These are phyloP conservation scores for Paramecium sonneborni DNA, from an alignment of 73 alveolate species.

Conservation along the genomic window DNA sequence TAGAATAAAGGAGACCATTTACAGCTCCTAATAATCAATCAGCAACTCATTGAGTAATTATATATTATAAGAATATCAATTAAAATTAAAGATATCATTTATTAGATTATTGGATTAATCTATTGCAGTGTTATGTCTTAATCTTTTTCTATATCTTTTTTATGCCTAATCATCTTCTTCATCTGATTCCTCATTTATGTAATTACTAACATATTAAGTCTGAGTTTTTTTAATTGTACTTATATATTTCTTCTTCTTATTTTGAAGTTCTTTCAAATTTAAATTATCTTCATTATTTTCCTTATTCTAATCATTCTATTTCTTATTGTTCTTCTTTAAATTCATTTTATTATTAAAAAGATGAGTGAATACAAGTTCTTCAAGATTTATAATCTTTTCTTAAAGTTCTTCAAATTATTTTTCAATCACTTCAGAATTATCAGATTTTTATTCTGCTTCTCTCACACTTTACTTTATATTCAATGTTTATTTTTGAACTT, in stretches of 20 bases:
- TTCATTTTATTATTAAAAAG: neutral
- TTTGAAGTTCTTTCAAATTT: neutral
- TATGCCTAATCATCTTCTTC: neutral
- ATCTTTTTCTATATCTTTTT: neutral
- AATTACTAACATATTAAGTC: neutral
- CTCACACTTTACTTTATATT: too few relatives aligned
- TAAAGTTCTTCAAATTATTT: neutral
- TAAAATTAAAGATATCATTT: conserved; percentile 1
- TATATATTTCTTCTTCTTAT: neutral
- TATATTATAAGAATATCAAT: neutral
- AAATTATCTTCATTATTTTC: neutral
- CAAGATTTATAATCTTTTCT: neutral
- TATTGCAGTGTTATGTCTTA: neutral
- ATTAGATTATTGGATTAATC: conserved; percentile 9
- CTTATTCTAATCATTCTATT: neutral
- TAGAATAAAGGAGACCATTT: conserved; percentile 64
- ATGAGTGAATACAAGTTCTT: neutral
- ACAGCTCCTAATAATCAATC: conserved; percentile 53
- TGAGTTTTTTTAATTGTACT: too few relatives aligned
- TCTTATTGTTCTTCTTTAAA: neutral
- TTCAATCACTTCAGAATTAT: neutral
- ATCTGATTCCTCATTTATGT: neutral
- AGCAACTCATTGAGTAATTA: conserved; percentile 63
- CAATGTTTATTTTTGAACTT: neutral
- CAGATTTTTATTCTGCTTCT: neutral